These are phyloP conservation scores for Lunularia cruciata DNA, from an alignment of 225 moss, liverwort and hornwort genomes.

Conservation along the genomic window DNA sequence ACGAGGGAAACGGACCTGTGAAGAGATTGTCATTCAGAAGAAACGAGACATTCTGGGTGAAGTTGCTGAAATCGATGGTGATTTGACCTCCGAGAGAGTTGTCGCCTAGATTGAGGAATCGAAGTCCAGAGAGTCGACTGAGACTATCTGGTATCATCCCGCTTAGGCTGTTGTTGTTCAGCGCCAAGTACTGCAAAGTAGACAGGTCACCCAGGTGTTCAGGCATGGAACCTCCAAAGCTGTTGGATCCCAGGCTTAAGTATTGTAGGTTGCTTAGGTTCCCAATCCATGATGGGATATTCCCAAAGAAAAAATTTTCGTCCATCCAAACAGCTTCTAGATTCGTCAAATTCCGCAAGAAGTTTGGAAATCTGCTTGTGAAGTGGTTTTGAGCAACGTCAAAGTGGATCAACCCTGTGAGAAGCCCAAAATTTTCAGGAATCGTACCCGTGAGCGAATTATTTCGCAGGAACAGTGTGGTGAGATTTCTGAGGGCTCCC, in stretches of 20 bases:
- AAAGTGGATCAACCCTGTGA: too few species aligned
- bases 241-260: slow-evolving; percentile 9
- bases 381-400: too few species aligned
- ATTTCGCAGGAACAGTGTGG: too few species aligned
- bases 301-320: slow-evolving; percentile 11
- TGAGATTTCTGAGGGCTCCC: too few species aligned
- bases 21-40: slow-evolving; percentile 7
- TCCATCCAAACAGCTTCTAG: slow-evolving; percentile 1
- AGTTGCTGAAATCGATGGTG: background rate
- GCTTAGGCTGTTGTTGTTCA: slow-evolving; percentile 5
- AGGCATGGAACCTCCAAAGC: background rate
- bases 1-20: slow-evolving; percentile 14
- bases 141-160: slow-evolving; percentile 17
- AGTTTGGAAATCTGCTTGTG: too few species aligned
- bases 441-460: too few species aligned
- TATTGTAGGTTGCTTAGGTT: slow-evolving; percentile 6
- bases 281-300: slow-evolving; percentile 9
- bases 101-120: background rate
- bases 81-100: slow-evolving; percentile 9
- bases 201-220: background rate
- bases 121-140: slow-evolving; percentile 6
- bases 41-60: background rate
- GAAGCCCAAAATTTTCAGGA: too few species aligned
- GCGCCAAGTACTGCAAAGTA: slow-evolving; percentile 3
- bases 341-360: slow-evolving; percentile 3